These are phyloP conservation scores for Heimioporus sp. DNA, from an alignment of 768 basidiomycete species.

Conservation along the genomic window DNA sequence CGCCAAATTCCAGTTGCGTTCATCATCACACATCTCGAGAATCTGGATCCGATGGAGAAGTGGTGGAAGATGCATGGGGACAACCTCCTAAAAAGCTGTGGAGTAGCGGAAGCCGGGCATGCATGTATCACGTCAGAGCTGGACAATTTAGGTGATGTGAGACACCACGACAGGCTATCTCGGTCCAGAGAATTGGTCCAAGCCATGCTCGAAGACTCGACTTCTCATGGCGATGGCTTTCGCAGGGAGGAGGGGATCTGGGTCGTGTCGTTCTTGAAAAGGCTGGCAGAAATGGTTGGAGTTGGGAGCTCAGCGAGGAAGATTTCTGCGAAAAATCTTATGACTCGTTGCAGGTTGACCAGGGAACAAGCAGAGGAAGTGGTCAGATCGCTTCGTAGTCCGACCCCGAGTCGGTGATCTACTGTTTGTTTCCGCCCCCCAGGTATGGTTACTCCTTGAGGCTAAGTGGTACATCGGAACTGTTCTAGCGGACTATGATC, in stretches of 20 bases:
- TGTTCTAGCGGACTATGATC: neutral
- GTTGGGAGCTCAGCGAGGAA: slow-evolving; percentile 6
- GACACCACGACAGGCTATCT: slow-evolving; percentile 3
- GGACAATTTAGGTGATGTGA: neutral
- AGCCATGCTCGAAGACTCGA: slow-evolving; percentile 21
- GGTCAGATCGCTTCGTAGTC: neutral
- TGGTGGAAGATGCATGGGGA: slow-evolving; percentile 34
- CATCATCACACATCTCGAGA: slow-evolving; percentile 40
- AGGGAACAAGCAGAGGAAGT: slow-evolving; percentile 21
- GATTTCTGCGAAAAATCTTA: slow-evolving; percentile 7
- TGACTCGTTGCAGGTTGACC: slow-evolving; percentile 14
- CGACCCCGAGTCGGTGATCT: no score
- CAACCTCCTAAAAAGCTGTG: slow-evolving; percentile 18
- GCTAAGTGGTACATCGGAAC: neutral
- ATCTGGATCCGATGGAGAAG: slow-evolving; percentile 29
- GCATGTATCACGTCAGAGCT: slow-evolving; percentile 38
- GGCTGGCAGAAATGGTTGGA: slow-evolving; percentile 13
- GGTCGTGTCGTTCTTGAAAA: slow-evolving; percentile 24
- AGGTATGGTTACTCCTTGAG: no score
- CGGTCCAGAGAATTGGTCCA: slow-evolving; percentile 16
- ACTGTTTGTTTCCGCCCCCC: no score
- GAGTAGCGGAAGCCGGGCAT: slow-evolving; percentile 30
- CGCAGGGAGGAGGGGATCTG: slow-evolving; percentile 14
- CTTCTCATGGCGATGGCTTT: slow-evolving; percentile 15
- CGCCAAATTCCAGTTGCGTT: slow-evolving; percentile 39